Evolutionary conservation across 257 asterid genomes (phyloP), one percentile per base, ranked within the genome.

Genomic region (Przewalskia tangutica): DNA sequence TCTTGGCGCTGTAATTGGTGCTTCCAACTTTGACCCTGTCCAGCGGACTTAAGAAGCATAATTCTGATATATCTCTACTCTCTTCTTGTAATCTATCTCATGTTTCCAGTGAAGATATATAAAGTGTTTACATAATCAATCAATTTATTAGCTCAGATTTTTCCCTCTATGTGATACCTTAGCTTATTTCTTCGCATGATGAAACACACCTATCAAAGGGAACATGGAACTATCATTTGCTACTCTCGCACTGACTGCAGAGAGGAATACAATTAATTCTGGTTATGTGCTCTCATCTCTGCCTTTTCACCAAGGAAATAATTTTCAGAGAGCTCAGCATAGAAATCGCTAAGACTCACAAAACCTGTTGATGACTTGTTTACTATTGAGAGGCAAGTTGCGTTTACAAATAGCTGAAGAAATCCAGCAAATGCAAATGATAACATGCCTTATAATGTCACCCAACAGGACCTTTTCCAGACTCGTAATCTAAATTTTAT

Each of bases 1-100:
- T 36, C 1, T 89, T 14, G 97, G 93, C 7, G 98, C 93, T 7
- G 85, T 95, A 27, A 54, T 91, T 38, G 97, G 94, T 51, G 94
- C 93, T 53, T 77, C 98, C 83, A 95, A 91, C 90, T 95, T 95
- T 55, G 98, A 93, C 77, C 98, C 98, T 40, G 97, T 95, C 86
- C 93, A 92, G 87, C 82, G 97, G 82, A 64, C 81, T 89, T 95
- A 90, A 94, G 78, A 83, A 78, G 76, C 34, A n/a, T 20, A 55
- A 48, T 67, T 13, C 32, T 27, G 32, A 27, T 27, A 27, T 27
- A 27, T 27, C 32, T 27, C 32, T 27, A 46, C 77, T 84, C 80
- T 66, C 38, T 84, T 16, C 77, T 42, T 83, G 88, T 83, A 86
- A 38, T 85, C 85, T 84, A 80, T 87, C 60, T 64, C 55, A 59